Conservation (phyloP, 2,329 filamentous ascomycete genomes). For the Talaromyces funiculosus region DNA sequence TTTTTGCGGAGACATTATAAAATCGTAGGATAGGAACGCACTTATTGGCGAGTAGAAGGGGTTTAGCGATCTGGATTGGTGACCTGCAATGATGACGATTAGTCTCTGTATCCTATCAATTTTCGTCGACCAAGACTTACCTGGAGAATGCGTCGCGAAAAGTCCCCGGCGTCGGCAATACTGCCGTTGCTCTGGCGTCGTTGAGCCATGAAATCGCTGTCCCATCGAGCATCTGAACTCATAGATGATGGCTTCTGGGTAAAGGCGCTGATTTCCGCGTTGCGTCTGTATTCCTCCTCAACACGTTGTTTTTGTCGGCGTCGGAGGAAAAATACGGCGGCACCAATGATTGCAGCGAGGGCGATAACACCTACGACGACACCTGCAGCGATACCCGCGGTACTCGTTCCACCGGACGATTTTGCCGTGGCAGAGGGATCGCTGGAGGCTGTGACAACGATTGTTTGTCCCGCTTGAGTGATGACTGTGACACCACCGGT, state of each 20-base stretch:
- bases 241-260: constrained; percentile 53
- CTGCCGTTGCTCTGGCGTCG: constrained; percentile 87
- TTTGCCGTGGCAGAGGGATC: constrained; percentile 5
- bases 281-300: constrained; percentile 78
- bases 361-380: constrained; percentile 78
- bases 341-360: constrained; percentile 60
- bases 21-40: neutral
- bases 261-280: constrained; percentile 72
- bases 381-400: constrained; percentile 79
- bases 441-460: constrained; percentile 28
- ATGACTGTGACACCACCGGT: constrained; percentile 23
- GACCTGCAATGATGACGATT: constrained; percentile 3
- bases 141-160: constrained; percentile 91
- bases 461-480: constrained; percentile 28
- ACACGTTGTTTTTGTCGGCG: constrained; percentile 69
- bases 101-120: neutral
- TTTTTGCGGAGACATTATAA: neutral
- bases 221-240: constrained; percentile 74
- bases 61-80: constrained; percentile 12
- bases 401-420: constrained; percentile 52
- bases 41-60: neutral
- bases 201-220: constrained; percentile 74
- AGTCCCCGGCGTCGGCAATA: constrained; percentile 95
- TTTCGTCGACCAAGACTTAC: constrained; percentile 48
- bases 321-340: constrained; percentile 67